Percentiles rank a stretch among this genome's conserved stretches.
Evolutionary conservation across 208 protist species (phyloP).

Genomic region (Herpetomonas samuelpessoai): DNA sequence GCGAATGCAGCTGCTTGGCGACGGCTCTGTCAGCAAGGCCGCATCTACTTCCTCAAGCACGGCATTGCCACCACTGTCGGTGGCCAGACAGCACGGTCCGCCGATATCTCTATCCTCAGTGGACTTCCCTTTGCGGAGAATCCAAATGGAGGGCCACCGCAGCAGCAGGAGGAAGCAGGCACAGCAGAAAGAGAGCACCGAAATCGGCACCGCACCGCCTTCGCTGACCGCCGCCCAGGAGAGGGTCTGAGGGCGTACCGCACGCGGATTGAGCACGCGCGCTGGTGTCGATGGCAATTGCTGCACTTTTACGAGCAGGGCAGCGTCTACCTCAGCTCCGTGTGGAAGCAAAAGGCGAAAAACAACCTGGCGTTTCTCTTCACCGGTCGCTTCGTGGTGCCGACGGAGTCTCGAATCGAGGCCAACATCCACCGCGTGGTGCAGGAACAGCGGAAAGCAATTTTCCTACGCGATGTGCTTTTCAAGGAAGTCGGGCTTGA

Average conservation of each 20-base stretch:
- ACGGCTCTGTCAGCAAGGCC: conserved; percentile 2
- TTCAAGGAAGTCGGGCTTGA: conserved; percentile 5
- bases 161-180: too few relatives aligned
- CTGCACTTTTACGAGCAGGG: conserved; percentile 34
- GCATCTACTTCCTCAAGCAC: not conserved
- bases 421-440: not conserved
- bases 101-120: not conserved
- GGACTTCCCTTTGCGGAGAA: not conserved
- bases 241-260: conserved; percentile 22
- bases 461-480: conserved; percentile 19
- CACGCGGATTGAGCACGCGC: conserved; percentile 19
- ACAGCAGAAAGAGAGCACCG: too few relatives aligned
- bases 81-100: not conserved
- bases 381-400: conserved; percentile 24
- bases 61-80: not conserved
- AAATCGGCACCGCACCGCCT: not conserved
- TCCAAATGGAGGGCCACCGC: not conserved
- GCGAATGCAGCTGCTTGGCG: conserved; percentile 1
- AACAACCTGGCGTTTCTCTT: conserved; percentile 8
- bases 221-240: not conserved
- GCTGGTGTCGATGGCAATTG: conserved; percentile 42
- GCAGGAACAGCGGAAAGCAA: conserved; percentile 1
- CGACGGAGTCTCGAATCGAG: conserved; percentile 13
- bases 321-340: conserved; percentile 26
- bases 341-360: conserved; percentile 20